Conservation (phyloP, 31 red algal species). For the Odonthalia washingtoniensis region DNA sequence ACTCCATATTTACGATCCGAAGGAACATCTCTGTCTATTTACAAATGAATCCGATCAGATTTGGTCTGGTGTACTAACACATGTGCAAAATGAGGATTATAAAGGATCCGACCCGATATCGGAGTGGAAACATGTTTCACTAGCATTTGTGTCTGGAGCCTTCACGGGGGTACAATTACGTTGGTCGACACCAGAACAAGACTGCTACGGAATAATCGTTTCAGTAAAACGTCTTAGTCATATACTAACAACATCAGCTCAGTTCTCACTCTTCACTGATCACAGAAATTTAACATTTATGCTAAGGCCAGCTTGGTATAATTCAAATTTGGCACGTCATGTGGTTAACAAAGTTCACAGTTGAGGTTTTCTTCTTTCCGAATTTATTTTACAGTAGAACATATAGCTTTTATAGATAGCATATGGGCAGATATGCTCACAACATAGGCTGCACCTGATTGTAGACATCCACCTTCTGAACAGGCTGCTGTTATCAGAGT, state of each 20-base stretch:
- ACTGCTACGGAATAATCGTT: conserved; percentile 31
- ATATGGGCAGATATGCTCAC: conserved; percentile 61
- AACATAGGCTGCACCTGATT: conserved; percentile 8
- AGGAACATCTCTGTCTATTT: conserved; percentile 52
- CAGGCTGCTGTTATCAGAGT: not conserved
- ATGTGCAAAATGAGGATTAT: too few relatives aligned
- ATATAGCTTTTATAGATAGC: conserved; percentile 24
- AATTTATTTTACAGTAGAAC: conserved; percentile 57
- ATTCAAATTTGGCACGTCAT: conserved; percentile 41
- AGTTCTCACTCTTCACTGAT: conserved; percentile 62
- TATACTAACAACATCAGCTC: conserved; percentile 30
- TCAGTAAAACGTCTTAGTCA: conserved; percentile 40
- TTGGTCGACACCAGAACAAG: conserved; percentile 53
- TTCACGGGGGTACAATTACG: not conserved
- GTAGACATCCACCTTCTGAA: not conserved
- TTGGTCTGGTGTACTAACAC: conserved; percentile 52
- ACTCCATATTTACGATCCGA: not conserved
- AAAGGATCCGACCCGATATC: not conserved
- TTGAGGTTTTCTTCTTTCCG: conserved; percentile 41
- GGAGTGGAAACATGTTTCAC: conserved; percentile 37
- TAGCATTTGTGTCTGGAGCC: conserved; percentile 36
- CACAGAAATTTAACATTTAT: conserved; percentile 55
- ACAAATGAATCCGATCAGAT: conserved; percentile 5
- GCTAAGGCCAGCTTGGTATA: conserved; percentile 23
- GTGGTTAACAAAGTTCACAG: conserved; percentile 49